phyloP scores from a whole-genome alignment of 2,329 filamentous ascomycete genomes.

The Colletotrichum musae region DNA sequence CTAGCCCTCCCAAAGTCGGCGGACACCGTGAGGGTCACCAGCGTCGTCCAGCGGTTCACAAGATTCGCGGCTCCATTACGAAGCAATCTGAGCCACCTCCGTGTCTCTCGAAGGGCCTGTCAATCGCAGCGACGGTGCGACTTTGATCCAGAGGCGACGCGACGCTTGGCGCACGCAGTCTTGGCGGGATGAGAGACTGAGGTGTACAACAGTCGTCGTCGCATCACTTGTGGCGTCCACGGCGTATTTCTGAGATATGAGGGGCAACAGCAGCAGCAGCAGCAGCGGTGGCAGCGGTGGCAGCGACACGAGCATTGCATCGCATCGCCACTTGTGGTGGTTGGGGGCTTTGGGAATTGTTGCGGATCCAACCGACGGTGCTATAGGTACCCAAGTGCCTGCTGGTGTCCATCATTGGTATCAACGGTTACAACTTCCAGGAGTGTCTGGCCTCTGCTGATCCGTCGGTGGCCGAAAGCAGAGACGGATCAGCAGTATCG shows the following conservation, averaged over 20 bases:
- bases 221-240: not conserved
- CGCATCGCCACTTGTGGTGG: not conserved
- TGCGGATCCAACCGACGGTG: too few relatives aligned
- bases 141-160: not conserved
- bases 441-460: not conserved
- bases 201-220: not conserved
- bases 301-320: not conserved
- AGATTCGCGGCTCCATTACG: conserved; percentile 4
- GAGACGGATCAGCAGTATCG: conserved; percentile 25
- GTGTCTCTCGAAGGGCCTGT: conserved; percentile 5
- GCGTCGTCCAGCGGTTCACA: not conserved
- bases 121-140: not conserved
- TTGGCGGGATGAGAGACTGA: conserved; percentile 2
- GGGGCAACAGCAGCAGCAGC: not conserved
- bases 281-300: not conserved
- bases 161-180: not conserved
- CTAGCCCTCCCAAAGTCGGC: too few relatives aligned
- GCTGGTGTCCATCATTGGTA: too few relatives aligned
- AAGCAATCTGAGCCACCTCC: conserved; percentile 20
- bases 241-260: too few relatives aligned
- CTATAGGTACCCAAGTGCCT: too few relatives aligned
- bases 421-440: not conserved
- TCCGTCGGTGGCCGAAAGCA: conserved; percentile 7
- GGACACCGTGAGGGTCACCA: not conserved
- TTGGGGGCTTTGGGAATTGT: too few relatives aligned